Conservation (phyloP, 1,139 yeast species). For the Hyphopichia fennica region DNA sequence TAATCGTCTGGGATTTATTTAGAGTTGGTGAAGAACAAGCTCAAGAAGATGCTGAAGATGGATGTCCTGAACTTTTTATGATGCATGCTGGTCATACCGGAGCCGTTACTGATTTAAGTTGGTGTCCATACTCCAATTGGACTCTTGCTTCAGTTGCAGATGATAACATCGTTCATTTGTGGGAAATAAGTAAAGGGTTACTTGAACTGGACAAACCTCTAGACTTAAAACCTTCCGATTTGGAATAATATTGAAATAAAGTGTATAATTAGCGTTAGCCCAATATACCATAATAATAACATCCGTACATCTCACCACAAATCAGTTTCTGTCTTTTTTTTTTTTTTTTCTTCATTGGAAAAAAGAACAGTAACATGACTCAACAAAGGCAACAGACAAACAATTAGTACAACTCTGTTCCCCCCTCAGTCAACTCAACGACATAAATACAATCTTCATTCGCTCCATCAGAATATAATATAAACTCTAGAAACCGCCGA, state of each 20-base stretch:
- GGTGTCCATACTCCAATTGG: slow-evolving; percentile 74
- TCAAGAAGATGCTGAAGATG: slow-evolving; percentile 80
- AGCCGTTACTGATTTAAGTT: slow-evolving; percentile 67
- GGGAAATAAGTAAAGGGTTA: slow-evolving; percentile 63
- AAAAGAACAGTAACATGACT: too few species aligned
- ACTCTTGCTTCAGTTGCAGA: slow-evolving; percentile 72
- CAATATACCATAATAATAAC: too few species aligned
- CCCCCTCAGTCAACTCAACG: too few species aligned
- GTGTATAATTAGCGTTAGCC: neutral
- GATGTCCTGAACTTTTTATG: slow-evolving; percentile 78
- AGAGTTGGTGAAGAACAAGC: slow-evolving; percentile 76
- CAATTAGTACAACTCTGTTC: neutral
- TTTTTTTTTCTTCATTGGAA: neutral
- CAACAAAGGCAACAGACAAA: neutral
- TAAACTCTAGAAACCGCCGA: neutral
- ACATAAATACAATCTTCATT: too few species aligned
- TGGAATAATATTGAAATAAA: slow-evolving; percentile 6
- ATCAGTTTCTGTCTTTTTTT: neutral
- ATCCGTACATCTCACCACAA: neutral
- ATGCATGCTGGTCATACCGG: slow-evolving; percentile 89
- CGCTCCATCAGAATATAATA: too few species aligned
- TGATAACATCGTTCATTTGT: slow-evolving; percentile 73
- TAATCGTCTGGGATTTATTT: slow-evolving; percentile 71
- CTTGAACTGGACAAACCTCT: slow-evolving; percentile 35
- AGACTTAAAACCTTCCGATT: slow-evolving; percentile 17